Evolutionary conservation across 2,329 filamentous ascomycete genomes (phyloP).

Genomic region (Huntiella savannae): DNA sequence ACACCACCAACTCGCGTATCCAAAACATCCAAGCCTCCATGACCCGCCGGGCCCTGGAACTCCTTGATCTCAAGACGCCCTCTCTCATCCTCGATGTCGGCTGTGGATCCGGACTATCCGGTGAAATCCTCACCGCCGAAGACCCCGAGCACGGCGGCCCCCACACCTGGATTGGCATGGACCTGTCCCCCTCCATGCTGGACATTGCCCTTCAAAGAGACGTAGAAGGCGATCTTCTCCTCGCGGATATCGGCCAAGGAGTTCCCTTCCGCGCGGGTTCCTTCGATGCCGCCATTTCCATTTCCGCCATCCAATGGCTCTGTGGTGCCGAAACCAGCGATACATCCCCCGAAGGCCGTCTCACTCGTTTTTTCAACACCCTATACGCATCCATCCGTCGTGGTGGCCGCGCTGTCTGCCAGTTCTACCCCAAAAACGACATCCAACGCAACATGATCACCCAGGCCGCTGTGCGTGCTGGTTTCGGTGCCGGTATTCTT

Average conservation of each 20-base stretch:
- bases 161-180: conserved; percentile 95
- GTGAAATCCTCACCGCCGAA: conserved; percentile 73
- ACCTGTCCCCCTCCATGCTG: conserved; percentile 91
- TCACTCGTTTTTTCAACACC: conserved; percentile 80
- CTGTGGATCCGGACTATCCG: conserved; percentile 84
- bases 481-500: conserved; percentile 83
- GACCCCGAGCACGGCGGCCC: conserved; percentile 55
- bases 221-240: conserved; percentile 79
- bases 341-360: conserved; percentile 56
- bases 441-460: conserved; percentile 83
- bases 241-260: conserved; percentile 89
- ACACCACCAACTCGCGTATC: conserved; percentile 90
- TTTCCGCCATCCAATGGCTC: conserved; percentile 94
- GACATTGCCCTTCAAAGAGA: conserved; percentile 81
- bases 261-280: conserved; percentile 80
- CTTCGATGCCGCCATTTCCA: conserved; percentile 89
- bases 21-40: conserved; percentile 88
- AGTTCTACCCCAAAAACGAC: conserved; percentile 97
- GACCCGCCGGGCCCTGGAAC: conserved; percentile 81
- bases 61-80: conserved; percentile 61
- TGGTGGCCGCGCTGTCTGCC: conserved; percentile 79
- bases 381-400: conserved; percentile 68
- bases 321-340: conserved; percentile 88
- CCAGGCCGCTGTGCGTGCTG: conserved; percentile 73
- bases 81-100: conserved; percentile 92